phyloP scores from a whole-genome alignment of 148 eudicot species.

The Camellia sinensis region DNA sequence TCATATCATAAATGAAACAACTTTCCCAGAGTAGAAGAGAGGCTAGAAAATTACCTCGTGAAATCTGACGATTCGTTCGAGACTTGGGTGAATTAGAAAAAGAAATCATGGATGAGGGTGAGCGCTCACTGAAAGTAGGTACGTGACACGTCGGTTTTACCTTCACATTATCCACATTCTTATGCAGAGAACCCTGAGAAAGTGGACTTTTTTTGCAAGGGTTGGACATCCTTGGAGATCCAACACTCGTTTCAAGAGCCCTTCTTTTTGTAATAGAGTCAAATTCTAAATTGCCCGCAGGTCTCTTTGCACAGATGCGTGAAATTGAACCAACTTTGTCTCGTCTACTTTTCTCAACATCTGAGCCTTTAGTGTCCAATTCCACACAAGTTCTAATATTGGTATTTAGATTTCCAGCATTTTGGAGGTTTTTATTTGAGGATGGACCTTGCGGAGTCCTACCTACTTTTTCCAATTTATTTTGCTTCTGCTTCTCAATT shows the following conservation, averaged over 20 bases:
- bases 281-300: constrained; percentile 18
- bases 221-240: constrained; percentile 13
- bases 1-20: too few relatives aligned
- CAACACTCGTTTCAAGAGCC: constrained; percentile 17
- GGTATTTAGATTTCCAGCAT: not conserved
- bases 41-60: constrained; percentile 29
- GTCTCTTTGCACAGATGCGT: constrained; percentile 28
- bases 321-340: constrained; percentile 18
- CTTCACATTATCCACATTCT: constrained; percentile 19
- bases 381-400: not conserved
- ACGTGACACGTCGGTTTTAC: constrained; percentile 6
- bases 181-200: constrained; percentile 18
- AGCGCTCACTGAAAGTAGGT: constrained; percentile 21
- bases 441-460: constrained; percentile 19
- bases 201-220: not conserved
- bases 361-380: not conserved
- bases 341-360: constrained; percentile 18
- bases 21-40: not conserved
- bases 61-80: constrained; percentile 1
- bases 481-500: constrained; percentile 9
- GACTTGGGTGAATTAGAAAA: constrained; percentile 20
- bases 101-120: constrained; percentile 12
- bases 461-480: constrained; percentile 12
- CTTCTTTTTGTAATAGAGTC: constrained; percentile 22
- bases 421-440: constrained; percentile 14